phyloP scores from a whole-genome alignment of 768 basidiomycete genomes.

The Rhizopogon vinicolor region DNA sequence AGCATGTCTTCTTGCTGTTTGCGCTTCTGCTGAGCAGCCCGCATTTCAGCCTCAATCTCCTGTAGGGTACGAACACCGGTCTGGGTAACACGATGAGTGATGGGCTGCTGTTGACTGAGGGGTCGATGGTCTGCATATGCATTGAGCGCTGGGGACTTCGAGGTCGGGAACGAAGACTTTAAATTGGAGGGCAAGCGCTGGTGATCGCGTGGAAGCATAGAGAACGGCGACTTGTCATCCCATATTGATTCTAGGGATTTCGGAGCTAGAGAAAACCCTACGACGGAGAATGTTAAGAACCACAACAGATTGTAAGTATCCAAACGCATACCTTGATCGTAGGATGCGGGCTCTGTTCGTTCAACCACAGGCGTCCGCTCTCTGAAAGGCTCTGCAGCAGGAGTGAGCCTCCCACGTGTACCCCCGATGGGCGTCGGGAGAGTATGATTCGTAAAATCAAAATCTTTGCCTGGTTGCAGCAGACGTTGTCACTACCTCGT shows the following conservation, averaged over 20 bases:
- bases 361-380: slow-evolving; percentile 26
- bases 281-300: slow-evolving; percentile 8
- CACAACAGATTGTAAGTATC: slow-evolving; percentile 4
- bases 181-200: slow-evolving; percentile 17
- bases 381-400: slow-evolving; percentile 18
- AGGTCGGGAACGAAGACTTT: slow-evolving; percentile 17
- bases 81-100: slow-evolving; percentile 29
- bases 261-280: slow-evolving; percentile 29
- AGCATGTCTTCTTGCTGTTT: slow-evolving; percentile 36
- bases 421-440: slow-evolving; percentile 20
- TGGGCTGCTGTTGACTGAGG: slow-evolving; percentile 35
- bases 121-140: slow-evolving; percentile 27
- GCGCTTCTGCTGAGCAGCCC: slow-evolving; percentile 49
- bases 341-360: slow-evolving; percentile 6
- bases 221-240: slow-evolving; percentile 78
- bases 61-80: slow-evolving; percentile 59
- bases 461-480: slow-evolving; percentile 69
- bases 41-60: slow-evolving; percentile 85
- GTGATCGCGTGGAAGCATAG: slow-evolving; percentile 51
- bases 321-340: slow-evolving; percentile 24
- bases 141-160: slow-evolving; percentile 18
- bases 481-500: slow-evolving; percentile 6
- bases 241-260: slow-evolving; percentile 71
- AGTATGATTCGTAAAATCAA: slow-evolving; percentile 68
- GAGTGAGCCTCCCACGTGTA: slow-evolving; percentile 14